Base-by-base conservation (phyloP, 108 stramenopile genomes). In the Schizochytrium sp. region DNA sequence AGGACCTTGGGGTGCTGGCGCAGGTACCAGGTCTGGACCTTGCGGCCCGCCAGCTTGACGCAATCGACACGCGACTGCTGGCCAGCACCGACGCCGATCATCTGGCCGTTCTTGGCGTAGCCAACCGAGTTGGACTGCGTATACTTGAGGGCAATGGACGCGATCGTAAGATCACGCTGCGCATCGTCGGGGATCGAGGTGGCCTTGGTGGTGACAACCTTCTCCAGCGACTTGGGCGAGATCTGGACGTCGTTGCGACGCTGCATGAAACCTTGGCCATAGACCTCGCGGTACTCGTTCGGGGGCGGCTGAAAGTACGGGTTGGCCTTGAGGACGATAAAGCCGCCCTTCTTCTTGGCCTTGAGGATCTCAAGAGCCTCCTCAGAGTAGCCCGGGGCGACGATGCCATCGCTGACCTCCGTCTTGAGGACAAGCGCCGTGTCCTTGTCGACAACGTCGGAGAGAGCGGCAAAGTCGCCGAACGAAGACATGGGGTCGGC, bases 81-180 rank as follows among this genome's bases (percentile, higher is more conserved):
- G 25, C 99, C 99, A 44, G 99, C 99, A 44, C 99, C 99, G n/a
- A 99, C 97, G 29, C 99, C 99, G 28, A 99, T 96, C 98, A 99
- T 98, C 97, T 98, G 98, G 48, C 99, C 99, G 88, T 96, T 93
- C 91, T 95, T 96, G 89, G 97, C 97, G 90, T 97, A 99, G 5
- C 97, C 98, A 6, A 99, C 98, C 5, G 95, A 95, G 92, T 99
- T 99, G 89, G 91, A 92, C 93, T 99, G 99, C 16, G 99, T 99
- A 95, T 99, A 99, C 94, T 99, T 99, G 94, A 97, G 89, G 72
- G 98, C 96, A 89, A 99, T 98, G 55, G 96, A 95, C 23, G 98
- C 99, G 8, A 99, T 93, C 72, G 98, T 95, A 90, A 98, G 93
- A 89, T 99, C 99, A n/a, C 97, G 95, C 91, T 96, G 91, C n/a